Evolutionary conservation across 2,329 filamentous ascomycete genomes (phyloP), one percentile per base, ranked within the genome.

Genomic region (Fusarium hostae): DNA sequence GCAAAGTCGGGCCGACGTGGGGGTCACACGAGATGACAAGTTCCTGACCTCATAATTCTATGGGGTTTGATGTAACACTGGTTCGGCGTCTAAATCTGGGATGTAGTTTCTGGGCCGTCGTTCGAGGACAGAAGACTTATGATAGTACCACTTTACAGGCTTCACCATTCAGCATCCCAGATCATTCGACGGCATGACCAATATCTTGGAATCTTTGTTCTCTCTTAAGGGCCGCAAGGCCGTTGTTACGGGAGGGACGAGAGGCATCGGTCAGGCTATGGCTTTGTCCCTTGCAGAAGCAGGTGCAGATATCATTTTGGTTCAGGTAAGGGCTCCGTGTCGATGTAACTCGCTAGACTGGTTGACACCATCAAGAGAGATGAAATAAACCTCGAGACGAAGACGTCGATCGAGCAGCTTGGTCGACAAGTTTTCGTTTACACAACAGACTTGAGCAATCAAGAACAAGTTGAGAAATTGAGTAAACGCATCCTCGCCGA

Each of bases 401-500:
- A 89, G 75, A 78, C 87, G 41, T 84, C 86, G 11, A 86, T 95
- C 75, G 86, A 89, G 76, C 83, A 86, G 28, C 86, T 93, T 10
- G 91, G 90, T 66, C 90, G 91, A 71, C 90, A 88, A 78, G 89
- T 86, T 44, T 82, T 81, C 62, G 88, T 94, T 77, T 92, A 93
- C 83, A 88, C 86, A 2, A 89, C 89, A 28, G 92, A 95, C 81
- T 88, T 95, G 24, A 84, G 89, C 43, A 89, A 86, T 6, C 79
- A 84, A 12, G 76, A 82, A 13, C 87, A 89, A 28, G 90, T 94
- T 55, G 82, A 86, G 79, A 82, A 1, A 84, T 94, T 5, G 82
- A 89, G 4, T 86, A 90, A 39, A 81, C 82, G 22, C 2, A 80
- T 94, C 62, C 83, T 92, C 22, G 81, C 84, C 41, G 88, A 90